A percentile compares a stretch with the other conserved stretches of the same genome.
phyloP scores from a whole-genome alignment of 2,329 filamentous ascomycete genomes.

The Celoporthe dispersa region DNA sequence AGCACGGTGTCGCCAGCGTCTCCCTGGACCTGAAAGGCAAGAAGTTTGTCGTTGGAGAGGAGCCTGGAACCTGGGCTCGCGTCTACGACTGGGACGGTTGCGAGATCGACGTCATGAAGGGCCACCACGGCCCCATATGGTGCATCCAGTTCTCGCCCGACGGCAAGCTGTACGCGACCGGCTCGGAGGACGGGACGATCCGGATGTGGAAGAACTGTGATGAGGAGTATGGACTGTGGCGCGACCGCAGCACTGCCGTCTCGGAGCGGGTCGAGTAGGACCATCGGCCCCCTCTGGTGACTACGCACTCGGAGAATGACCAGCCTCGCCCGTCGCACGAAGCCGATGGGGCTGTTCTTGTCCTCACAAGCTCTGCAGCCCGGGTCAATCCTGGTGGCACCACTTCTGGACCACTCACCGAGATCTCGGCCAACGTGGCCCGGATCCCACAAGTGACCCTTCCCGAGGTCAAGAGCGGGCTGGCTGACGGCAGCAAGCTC shows the following conservation, averaged over 20 bases:
- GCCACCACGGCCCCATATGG: slow-evolving; percentile 97
- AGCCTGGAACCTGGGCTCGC: slow-evolving; percentile 93
- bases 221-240: slow-evolving; percentile 68
- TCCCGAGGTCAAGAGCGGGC: slow-evolving; percentile 10
- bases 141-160: slow-evolving; percentile 93
- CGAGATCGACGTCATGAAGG: slow-evolving; percentile 92
- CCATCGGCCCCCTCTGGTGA: slow-evolving; percentile 25
- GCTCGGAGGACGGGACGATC: slow-evolving; percentile 95
- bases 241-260: slow-evolving; percentile 46
- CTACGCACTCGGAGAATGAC: slow-evolving; percentile 25
- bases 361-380: not conserved
- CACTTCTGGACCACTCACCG: slow-evolving; percentile 12
- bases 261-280: slow-evolving; percentile 31
- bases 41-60: slow-evolving; percentile 87
- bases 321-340: slow-evolving; percentile 5
- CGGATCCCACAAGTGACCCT: slow-evolving; percentile 18
- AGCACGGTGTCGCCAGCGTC: slow-evolving; percentile 88
- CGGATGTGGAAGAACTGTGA: slow-evolving; percentile 83
- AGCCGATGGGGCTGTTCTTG: not conserved
- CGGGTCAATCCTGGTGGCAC: not conserved
- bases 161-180: slow-evolving; percentile 93
- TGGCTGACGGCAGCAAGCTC: slow-evolving; percentile 10
- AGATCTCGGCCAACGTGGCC: slow-evolving; percentile 30
- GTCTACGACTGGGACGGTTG: slow-evolving; percentile 86
- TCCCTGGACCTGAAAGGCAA: slow-evolving; percentile 81